phyloP scores from a whole-genome alignment of 1,139 yeast genomes.

The Nakaseomyces kungkrabaensis region DNA sequence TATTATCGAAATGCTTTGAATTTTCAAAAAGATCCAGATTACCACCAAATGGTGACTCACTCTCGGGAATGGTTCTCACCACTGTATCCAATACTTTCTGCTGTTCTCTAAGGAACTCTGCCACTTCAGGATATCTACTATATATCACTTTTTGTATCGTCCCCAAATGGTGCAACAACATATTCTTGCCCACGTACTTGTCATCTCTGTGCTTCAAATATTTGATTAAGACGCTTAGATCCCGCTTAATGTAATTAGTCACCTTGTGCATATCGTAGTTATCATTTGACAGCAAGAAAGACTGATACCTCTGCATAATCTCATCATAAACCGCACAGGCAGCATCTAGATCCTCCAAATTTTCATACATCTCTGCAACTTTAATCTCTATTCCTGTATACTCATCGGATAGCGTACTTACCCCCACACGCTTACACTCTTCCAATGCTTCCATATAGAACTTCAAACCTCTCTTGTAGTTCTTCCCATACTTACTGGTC shows the following conservation, averaged over 20 bases:
- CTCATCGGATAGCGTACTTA: conserved; percentile 55
- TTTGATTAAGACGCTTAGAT: conserved; percentile 56
- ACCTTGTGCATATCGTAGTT: conserved; percentile 29
- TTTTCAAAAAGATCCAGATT: conserved; percentile 4
- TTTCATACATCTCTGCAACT: conserved; percentile 77
- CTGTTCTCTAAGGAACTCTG: conserved; percentile 15
- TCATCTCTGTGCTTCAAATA: conserved; percentile 47
- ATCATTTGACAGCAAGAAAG: conserved; percentile 36
- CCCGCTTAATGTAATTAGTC: conserved; percentile 59
- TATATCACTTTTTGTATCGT: conserved; percentile 53
- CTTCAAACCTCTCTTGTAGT: conserved; percentile 53
- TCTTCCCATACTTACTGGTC: conserved; percentile 51
- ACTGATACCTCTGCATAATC: conserved; percentile 49
- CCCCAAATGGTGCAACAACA: conserved; percentile 50
- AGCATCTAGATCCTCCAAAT: conserved; percentile 46
- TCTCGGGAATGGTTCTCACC: conserved; percentile 8
- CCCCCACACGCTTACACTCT: conserved; percentile 36
- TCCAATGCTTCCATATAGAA: conserved; percentile 50
- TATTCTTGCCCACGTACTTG: conserved; percentile 44
- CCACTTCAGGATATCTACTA: conserved; percentile 23
- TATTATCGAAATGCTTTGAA: conserved; percentile 18
- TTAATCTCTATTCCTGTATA: conserved; percentile 83
- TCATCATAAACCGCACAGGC: conserved; percentile 60
- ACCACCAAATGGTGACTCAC: background rate
- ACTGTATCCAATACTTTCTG: conserved; percentile 13